These are phyloP conservation scores for Moesziomyces globuligerus DNA, from an alignment of 1,284 basidiomycete species.

Conservation along the genomic window DNA sequence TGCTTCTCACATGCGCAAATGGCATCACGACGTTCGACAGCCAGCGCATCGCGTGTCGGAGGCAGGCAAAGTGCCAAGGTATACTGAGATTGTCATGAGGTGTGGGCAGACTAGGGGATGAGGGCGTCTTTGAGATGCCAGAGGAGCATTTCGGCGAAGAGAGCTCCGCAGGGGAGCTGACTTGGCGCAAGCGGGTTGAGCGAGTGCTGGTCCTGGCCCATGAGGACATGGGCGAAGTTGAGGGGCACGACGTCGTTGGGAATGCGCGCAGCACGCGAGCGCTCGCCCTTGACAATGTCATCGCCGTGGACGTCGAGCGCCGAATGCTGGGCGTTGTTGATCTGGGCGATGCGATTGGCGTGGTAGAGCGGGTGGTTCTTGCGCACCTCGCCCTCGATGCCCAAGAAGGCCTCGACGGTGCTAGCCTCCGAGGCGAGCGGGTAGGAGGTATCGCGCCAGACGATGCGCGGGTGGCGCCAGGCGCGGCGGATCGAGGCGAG, in stretches of 20 bases:
- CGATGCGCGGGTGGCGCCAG: conserved; percentile 39
- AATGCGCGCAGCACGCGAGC: conserved; percentile 36
- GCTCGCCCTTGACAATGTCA: conserved; percentile 54
- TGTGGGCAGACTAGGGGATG: conserved; percentile 1
- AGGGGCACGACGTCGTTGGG: conserved; percentile 28
- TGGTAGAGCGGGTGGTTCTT: conserved; percentile 61
- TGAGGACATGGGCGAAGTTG: conserved; percentile 45
- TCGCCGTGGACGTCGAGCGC: conserved; percentile 43
- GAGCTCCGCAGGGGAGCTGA: conserved; percentile 43
- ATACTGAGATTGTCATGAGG: background rate
- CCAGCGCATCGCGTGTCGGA: too few species aligned
- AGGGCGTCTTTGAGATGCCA: conserved; percentile 43
- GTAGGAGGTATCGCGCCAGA: conserved; percentile 54
- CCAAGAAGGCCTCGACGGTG: conserved; percentile 56
- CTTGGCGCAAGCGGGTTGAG: conserved; percentile 36
- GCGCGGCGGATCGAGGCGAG: conserved; percentile 31
- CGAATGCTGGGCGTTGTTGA: conserved; percentile 55
- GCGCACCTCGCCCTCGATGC: conserved; percentile 29
- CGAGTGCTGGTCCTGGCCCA: conserved; percentile 54
- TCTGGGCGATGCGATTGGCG: conserved; percentile 56
- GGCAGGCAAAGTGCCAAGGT: background rate
- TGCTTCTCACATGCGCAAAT: too few species aligned
- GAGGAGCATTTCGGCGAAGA: conserved; percentile 54
- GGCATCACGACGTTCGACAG: too few species aligned
- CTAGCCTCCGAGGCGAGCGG: conserved; percentile 43